phyloP scores from a whole-genome alignment of 345 rosid genomes.

The Pugionium dolabratum region DNA sequence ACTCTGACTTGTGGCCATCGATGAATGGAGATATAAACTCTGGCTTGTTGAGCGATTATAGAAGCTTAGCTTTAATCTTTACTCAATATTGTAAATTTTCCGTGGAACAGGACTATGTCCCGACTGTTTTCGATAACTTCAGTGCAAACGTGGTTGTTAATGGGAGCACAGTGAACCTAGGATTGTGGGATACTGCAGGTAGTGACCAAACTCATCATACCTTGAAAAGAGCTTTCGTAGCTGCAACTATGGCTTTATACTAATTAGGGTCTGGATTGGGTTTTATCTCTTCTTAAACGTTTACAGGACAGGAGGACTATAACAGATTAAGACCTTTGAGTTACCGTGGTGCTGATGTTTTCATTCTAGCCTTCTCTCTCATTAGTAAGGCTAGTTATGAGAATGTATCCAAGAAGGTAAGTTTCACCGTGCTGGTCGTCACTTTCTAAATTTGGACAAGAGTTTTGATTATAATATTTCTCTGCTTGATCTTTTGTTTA shows the following conservation, averaged over 20 bases:
- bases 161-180: constrained; percentile 79
- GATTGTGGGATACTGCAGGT: constrained; percentile 98
- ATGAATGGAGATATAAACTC: background rate
- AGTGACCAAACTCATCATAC: constrained; percentile 1
- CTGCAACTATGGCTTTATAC: background rate
- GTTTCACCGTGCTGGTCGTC: background rate
- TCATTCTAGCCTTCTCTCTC: constrained; percentile 87
- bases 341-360: constrained; percentile 96
- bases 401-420: constrained; percentile 89
- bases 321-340: constrained; percentile 89
- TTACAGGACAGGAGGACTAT: constrained; percentile 90
- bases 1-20: no score
- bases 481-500: constrained; percentile 13
- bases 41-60: background rate
- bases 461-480: background rate
- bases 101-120: constrained; percentile 75
- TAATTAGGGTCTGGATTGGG: background rate
- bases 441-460: background rate
- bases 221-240: background rate
- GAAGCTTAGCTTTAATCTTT: background rate
- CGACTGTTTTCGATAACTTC: constrained; percentile 90
- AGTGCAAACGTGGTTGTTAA: constrained; percentile 93
- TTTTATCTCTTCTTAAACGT: background rate
- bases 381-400: constrained; percentile 99
- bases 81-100: constrained; percentile 3